Evolutionary conservation across 2,329 filamentous ascomycete species (phyloP), one percentile per base, ranked within the genome.

Genomic region (Penicillium sp.): DNA sequence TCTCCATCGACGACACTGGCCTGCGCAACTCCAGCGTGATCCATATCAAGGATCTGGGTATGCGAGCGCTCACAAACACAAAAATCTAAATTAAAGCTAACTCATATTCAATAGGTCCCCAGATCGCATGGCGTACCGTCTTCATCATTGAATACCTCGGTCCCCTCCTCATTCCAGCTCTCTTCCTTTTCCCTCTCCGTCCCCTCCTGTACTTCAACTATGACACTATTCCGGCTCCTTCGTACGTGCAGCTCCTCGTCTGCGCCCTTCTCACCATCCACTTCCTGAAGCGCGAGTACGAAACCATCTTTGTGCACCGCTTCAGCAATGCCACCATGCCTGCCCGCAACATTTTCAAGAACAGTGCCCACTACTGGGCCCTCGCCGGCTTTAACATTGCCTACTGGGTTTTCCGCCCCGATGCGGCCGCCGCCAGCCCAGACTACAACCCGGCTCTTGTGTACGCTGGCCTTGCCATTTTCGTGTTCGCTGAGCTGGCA

Each of bases 241-340:
- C 82, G 79, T 84, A 71, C 72, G 78, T 80, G 2, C 95, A 99
- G 77, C 85, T 83, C 67, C 81, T 96, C 51, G 84, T 88, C 50
- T 89, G 92, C 72, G 78, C 79, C 59, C 85, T 96, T 73, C 85
- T 96, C 68, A 79, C 87, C 55, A 75, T 89, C 13, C 95, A 99
- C 81, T 99, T 97, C 76, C 64, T 90, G 73, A 99, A 99, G 84
- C 92, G 95, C 71, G 95, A 99, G 80, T 83, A 91, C 63, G 95
- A 99, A 80, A 98, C 95, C 0, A 72, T 96, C 60, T 96, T 95
- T 73, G 85, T 99, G 60, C 95, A 99, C 82, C 91, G 91, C 73
- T 99, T 99, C 82, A 93, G 91, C 55, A 86, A 89, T 60, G 91
- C 90, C 69, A 99, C 95, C 48, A 99, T 99, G 95, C 95, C 95